Conservation (phyloP, 1,284 basidiomycete species). For the Nidula niveotomentosa region DNA sequence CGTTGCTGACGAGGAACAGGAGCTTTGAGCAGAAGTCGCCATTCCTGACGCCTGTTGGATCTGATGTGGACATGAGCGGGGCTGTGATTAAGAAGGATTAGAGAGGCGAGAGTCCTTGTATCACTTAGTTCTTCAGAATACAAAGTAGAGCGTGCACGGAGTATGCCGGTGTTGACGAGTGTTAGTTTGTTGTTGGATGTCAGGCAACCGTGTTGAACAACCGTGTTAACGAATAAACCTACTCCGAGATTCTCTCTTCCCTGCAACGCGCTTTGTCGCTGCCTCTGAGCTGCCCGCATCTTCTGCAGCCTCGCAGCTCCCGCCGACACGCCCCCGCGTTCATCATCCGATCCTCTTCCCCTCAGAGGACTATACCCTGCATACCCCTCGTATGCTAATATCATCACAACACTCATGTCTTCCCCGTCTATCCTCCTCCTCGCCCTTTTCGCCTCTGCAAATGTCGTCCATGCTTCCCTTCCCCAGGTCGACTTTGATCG, state of each 20-base stretch:
- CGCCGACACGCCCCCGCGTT: no score
- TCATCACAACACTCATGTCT: not conserved
- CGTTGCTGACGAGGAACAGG: constrained; percentile 22
- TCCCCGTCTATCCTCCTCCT: constrained; percentile 22
- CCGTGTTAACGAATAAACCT: no score
- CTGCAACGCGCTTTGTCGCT: no score
- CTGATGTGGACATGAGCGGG: constrained; percentile 37
- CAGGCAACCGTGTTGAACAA: no score
- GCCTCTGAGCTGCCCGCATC: no score
- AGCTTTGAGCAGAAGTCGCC: constrained; percentile 49
- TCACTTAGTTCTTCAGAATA: constrained; percentile 1
- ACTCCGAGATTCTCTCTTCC: no score
- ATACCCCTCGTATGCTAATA: not conserved
- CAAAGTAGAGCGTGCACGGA: no score
- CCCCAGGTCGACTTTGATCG: constrained; percentile 88
- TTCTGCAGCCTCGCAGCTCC: no score
- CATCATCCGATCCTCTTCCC: not conserved
- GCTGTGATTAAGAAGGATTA: constrained; percentile 44
- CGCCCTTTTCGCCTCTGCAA: constrained; percentile 20
- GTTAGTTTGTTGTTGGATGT: no score
- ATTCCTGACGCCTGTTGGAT: constrained; percentile 49
- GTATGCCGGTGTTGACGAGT: no score
- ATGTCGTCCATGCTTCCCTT: constrained; percentile 53
- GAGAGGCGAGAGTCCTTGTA: constrained; percentile 12
- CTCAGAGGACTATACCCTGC: not conserved